Base-by-base conservation (phyloP, 2,329 filamentous ascomycete genomes). In the Colletotrichum spinosum region DNA sequence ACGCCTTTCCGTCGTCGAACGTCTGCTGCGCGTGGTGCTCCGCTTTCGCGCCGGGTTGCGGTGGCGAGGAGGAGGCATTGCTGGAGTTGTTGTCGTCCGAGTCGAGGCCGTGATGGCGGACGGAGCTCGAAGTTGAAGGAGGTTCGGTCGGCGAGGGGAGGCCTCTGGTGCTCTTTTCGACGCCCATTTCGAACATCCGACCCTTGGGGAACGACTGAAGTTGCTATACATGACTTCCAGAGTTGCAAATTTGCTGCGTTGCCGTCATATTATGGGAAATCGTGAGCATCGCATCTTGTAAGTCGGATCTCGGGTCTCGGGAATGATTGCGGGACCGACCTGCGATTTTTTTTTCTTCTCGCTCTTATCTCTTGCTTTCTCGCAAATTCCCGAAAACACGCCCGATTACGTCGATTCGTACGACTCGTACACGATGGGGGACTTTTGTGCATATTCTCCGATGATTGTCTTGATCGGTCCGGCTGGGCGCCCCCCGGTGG, bases 1-100 rank as follows among this genome's bases (percentile, higher is more conserved):
- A 75, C 8, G 70, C 72, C 9, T 38, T 44, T 17, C 42, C 37
- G 15, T 56, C 63, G 15, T 63, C 58, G 37, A 33, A 56, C 0
- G 48, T 57, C 6, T 45, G 35, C 12, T 49, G 52, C 4, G 10
- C 12, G 12, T 44, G 42, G 42, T 11, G 52, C 9, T 9, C 12
- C 34, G 17, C 12, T 44, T n/a, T 35, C n/a, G 54, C 7, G 34
- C 10, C 7, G 13, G 8, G 35, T 25, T 25, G 25, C 4, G 25
- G 25, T 25, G 25, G 25, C 25, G 25, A 25, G 25, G 25, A 25
- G 25, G 25, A 25, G 25, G 25, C 4, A 5, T 25, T 4, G 25
- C 25, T 8, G n/a, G 6, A 44, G 11, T 60, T 37, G 33, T 15
- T 45, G 38, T 6, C 2, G 51, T 5, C 12, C 12, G 41, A 48